A percentile compares a stretch with the other conserved stretches of the same genome.
Conservation (phyloP, 106 monocot species). For the Amphibolis antarctica region DNA sequence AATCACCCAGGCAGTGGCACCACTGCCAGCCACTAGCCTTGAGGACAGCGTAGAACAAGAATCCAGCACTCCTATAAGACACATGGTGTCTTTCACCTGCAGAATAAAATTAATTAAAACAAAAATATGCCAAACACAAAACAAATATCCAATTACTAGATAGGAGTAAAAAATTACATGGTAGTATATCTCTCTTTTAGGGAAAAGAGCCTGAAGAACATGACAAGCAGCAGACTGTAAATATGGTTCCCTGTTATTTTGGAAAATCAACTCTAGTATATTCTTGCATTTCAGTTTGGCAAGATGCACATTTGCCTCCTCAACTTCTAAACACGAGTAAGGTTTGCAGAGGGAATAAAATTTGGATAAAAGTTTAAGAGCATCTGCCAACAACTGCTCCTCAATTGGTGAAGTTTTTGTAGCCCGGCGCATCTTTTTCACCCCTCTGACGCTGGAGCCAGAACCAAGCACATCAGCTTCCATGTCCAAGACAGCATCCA, state of each 20-base stretch:
- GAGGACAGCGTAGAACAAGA: slow-evolving; percentile 60
- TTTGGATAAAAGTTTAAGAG: slow-evolving; percentile 58
- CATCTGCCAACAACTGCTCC: slow-evolving; percentile 85
- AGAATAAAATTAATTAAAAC: slow-evolving; percentile 6
- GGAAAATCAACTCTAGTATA: slow-evolving; percentile 70
- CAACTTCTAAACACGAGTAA: slow-evolving; percentile 23
- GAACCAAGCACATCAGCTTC: slow-evolving; percentile 52
- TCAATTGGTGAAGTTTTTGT: slow-evolving; percentile 64
- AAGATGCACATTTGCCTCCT: slow-evolving; percentile 45
- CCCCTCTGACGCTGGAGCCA: slow-evolving; percentile 21
- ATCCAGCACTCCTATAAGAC: slow-evolving; percentile 65
- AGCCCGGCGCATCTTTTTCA: slow-evolving; percentile 34
- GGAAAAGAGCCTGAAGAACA: slow-evolving; percentile 82
- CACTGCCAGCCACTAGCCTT: slow-evolving; percentile 72
- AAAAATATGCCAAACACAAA: background rate
- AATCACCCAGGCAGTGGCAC: slow-evolving; percentile 59
- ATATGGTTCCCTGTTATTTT: slow-evolving; percentile 73
- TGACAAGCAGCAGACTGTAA: slow-evolving; percentile 80
- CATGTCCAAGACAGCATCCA: slow-evolving; percentile 89
- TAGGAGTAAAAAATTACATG: slow-evolving; percentile 38
- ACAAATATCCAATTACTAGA: slow-evolving; percentile 1
- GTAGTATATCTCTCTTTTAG: slow-evolving; percentile 81
- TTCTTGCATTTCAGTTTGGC: slow-evolving; percentile 70
- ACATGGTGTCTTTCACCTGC: slow-evolving; percentile 96
- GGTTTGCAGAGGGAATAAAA: slow-evolving; percentile 44